Evolutionary conservation across 2,329 filamentous ascomycete species (phyloP).

Genomic region (Colletotrichum sidae): DNA sequence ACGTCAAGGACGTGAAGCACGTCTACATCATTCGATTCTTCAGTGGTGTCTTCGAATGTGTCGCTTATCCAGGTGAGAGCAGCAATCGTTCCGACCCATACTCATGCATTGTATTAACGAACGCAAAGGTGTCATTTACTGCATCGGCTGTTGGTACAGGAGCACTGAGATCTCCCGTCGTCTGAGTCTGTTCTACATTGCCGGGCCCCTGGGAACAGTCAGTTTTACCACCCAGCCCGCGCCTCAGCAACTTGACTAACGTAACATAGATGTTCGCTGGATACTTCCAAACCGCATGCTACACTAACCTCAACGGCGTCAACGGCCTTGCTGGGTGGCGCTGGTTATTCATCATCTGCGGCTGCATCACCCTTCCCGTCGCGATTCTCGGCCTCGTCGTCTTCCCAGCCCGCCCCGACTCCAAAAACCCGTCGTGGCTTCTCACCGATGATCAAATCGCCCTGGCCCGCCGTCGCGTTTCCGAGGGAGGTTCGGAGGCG

Average conservation of each 20-base stretch:
- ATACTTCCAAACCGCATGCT: conserved; percentile 33
- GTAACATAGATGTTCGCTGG: conserved; percentile 33
- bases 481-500: conserved; percentile 42
- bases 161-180: conserved; percentile 27
- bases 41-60: conserved; percentile 22
- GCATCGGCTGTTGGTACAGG: conserved; percentile 31
- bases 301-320: conserved; percentile 31
- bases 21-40: conserved; percentile 44
- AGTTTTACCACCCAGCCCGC: not conserved
- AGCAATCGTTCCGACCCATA: too few relatives aligned
- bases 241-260: not conserved
- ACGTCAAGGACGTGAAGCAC: conserved; percentile 45
- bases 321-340: conserved; percentile 32
- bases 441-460: conserved; percentile 43
- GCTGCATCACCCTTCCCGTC: conserved; percentile 30
- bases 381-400: conserved; percentile 26
- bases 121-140: conserved; percentile 15
- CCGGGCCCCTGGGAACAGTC: conserved; percentile 25
- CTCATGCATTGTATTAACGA: too few relatives aligned
- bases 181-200: conserved; percentile 23
- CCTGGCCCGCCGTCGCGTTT: conserved; percentile 43
- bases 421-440: conserved; percentile 44
- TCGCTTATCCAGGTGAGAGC: conserved; percentile 3
- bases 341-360: conserved; percentile 36
- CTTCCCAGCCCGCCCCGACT: conserved; percentile 44